Percentiles rank a stretch among this genome's conserved stretches.
Conservation (phyloP, 345 rosid genomes). For the Passiflora organensis region DNA sequence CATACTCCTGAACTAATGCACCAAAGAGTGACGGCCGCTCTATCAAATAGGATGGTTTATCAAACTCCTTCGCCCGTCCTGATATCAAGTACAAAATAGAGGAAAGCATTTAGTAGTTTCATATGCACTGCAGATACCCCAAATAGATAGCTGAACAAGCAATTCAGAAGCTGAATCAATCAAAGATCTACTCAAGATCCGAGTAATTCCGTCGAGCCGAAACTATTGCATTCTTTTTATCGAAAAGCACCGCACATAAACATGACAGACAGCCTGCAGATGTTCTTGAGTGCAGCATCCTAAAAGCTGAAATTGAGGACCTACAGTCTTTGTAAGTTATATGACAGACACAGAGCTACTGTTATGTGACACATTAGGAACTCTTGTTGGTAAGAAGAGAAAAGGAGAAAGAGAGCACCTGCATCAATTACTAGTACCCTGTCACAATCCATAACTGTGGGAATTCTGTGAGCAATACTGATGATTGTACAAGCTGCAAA, state of each 20-base stretch:
- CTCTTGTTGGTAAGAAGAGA: no score
- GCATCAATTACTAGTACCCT: constrained; percentile 83
- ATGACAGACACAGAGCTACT: neutral
- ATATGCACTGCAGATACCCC: no score
- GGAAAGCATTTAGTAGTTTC: neutral
- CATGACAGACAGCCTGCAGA: no score
- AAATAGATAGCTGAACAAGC: no score
- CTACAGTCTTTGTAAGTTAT: no score
- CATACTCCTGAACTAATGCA: constrained; percentile 89
- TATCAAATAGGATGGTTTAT: constrained; percentile 60
- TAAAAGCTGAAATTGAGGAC: no score
- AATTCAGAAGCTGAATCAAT: no score
- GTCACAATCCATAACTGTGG: constrained; percentile 95
- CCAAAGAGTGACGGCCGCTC: constrained; percentile 67
- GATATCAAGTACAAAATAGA: constrained; percentile 1
- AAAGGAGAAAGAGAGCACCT: constrained; percentile 30
- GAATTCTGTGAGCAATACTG: constrained; percentile 96
- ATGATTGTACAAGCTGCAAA: constrained; percentile 75
- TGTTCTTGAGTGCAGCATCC: no score
- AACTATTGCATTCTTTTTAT: no score
- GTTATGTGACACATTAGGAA: neutral
- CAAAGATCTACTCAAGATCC: no score
- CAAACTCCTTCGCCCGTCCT: constrained; percentile 80
- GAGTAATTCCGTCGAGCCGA: no score
- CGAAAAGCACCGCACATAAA: no score